Percentiles rank a stretch among this genome's conserved stretches.
phyloP scores from a whole-genome alignment of 345 rosid genomes.

The Aethionema arabicum region DNA sequence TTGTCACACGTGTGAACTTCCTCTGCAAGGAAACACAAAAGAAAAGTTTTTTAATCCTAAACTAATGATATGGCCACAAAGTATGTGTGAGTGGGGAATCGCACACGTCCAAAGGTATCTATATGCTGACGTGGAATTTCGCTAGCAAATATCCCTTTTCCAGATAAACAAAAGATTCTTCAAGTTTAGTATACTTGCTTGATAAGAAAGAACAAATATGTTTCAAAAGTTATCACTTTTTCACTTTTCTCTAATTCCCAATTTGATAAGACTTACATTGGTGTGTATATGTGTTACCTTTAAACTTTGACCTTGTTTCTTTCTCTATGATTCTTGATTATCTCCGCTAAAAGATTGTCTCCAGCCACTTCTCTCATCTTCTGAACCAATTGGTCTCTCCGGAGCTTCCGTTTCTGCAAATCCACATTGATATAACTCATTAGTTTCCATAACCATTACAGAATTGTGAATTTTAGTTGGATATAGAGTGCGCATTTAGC shows the following conservation, averaged over 20 bases:
- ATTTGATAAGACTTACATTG: constrained; percentile 16
- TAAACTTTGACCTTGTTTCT: constrained; percentile 24
- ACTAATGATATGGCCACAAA: constrained; percentile 25
- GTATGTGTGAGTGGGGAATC: constrained; percentile 18
- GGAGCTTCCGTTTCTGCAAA: constrained; percentile 36
- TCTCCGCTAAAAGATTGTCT: constrained; percentile 32
- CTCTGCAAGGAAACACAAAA: constrained; percentile 19
- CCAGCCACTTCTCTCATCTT: constrained; percentile 40
- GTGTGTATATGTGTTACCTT: neutral
- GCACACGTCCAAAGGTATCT: constrained; percentile 36
- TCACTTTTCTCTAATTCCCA: constrained; percentile 23
- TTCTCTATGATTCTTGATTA: constrained; percentile 33
- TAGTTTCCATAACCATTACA: neutral
- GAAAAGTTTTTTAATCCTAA: constrained; percentile 10
- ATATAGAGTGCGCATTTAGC: neutral
- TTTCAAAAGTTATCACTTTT: neutral
- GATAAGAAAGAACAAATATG: constrained; percentile 33
- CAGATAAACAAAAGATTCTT: neutral
- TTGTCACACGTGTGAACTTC: constrained; percentile 22
- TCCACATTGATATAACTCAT: constrained; percentile 5
- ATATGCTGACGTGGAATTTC: constrained; percentile 27
- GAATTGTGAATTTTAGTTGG: neutral
- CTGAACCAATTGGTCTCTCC: constrained; percentile 32
- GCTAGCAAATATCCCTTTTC: constrained; percentile 17
- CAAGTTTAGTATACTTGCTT: constrained; percentile 25